Evolutionary conservation across 345 rosid species (phyloP), one percentile per base, ranked within the genome.

Genomic region (Gossypium australe): DNA sequence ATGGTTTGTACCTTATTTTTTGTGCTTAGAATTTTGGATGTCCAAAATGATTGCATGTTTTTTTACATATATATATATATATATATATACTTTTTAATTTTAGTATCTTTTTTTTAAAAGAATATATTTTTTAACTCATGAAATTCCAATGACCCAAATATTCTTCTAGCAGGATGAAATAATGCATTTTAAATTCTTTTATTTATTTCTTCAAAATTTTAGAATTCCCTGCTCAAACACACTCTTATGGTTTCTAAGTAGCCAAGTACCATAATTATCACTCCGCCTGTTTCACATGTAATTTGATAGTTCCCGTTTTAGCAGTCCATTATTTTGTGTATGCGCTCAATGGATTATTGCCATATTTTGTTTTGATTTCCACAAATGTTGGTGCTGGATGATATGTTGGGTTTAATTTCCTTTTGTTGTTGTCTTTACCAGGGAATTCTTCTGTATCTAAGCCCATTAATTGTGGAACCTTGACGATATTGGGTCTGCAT

Each of bases 401-500:
- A 69, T 16, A 9, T 25, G 2, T 6, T 24, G 20, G 16, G 44
- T 27, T 13, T 25, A 11, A 48, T 27, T 71, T 22, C 25, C 48
- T 76, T 72, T 34, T 76, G 57, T 41, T 79, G 0, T 56, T 81
- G 77, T 72, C 38, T 77, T 66, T 75, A 48, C 48, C 85, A 95
- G 98, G 91, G 56, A 80, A 78, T 78, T 78, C 78, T 68, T 53
- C 74, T 77, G 89, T 75, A 61, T 83, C 91, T 73, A 93, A 87
- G 78, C 91, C 91, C 53, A 43, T 83, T 71, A 87, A 85, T 83
- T 97, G 84, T 82, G 94, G 93, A 81, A 85, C 97, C 27, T 79
- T 95, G 85, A 88, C 89, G 44, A 95, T 95, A 76, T 76, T 90
- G 78, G 98, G 97, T 76, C 81, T 95, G 82, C 90, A 91, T 87